phyloP scores from a whole-genome alignment of 2,329 filamentous ascomycete species.

The Cytospora schulzeri region DNA sequence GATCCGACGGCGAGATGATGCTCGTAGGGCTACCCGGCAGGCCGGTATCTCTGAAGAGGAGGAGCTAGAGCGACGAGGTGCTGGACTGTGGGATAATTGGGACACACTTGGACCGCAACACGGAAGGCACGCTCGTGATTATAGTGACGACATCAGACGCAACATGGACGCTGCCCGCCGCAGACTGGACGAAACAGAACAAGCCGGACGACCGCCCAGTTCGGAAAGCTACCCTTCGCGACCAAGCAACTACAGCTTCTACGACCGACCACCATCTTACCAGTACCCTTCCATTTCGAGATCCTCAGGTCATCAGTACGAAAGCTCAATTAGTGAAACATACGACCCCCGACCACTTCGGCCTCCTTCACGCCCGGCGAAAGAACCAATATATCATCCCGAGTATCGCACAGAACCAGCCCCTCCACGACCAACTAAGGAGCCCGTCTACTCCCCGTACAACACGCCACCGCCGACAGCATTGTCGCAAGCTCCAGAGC shows the following conservation, averaged over 20 bases:
- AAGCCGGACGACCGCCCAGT: conserved; percentile 29
- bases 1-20: conserved; percentile 66
- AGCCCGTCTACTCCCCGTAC: conserved; percentile 27
- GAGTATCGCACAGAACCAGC: conserved; percentile 32
- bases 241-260: conserved; percentile 7
- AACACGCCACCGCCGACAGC: conserved; percentile 12
- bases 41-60: conserved; percentile 60
- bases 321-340: conserved; percentile 27
- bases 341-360: conserved; percentile 3
- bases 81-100: conserved; percentile 49
- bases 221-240: conserved; percentile 5
- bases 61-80: conserved; percentile 55
- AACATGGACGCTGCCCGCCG: conserved; percentile 58
- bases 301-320: conserved; percentile 51
- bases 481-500: conserved; percentile 10
- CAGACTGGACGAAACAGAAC: conserved; percentile 44
- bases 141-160: conserved; percentile 49
- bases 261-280: conserved; percentile 41
- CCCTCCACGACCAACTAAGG: conserved; percentile 43
- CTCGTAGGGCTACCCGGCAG: conserved; percentile 58
- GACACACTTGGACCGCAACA: conserved; percentile 35
- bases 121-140: conserved; percentile 32
- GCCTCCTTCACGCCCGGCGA: conserved; percentile 36
- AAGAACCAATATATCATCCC: conserved; percentile 25
- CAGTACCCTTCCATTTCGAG: conserved; percentile 60